A percentile compares a stretch with the other conserved stretches of the same genome.
These are phyloP conservation scores for Capsicum baccatum DNA, from an alignment of 257 asterid species.

Conservation along the genomic window DNA sequence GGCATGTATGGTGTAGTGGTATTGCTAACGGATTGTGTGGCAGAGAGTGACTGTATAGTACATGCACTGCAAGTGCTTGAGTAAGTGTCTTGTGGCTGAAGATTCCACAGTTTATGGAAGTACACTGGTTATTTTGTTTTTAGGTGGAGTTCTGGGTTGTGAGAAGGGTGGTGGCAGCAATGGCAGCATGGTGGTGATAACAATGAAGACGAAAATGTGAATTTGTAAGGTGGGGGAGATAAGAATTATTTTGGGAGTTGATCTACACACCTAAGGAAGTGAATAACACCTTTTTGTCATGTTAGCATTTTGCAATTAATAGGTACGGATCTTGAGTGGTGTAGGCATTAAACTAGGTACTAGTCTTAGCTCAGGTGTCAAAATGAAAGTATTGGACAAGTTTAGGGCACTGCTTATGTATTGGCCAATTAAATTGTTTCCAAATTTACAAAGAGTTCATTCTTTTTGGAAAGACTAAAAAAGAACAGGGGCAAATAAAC, in stretches of 20 bases:
- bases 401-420: neutral
- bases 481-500: neutral
- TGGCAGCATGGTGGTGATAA: neutral
- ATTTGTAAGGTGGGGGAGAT: neutral
- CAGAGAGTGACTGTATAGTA: neutral
- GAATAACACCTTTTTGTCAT: neutral
- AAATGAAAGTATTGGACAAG: neutral
- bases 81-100: neutral
- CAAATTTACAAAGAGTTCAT: neutral
- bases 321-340: neutral
- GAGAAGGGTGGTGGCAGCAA: neutral
- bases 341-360: neutral
- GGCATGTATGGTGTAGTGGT: neutral
- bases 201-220: neutral
- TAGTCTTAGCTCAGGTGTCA: neutral
- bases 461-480: neutral
- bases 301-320: neutral
- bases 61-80: neutral
- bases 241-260: neutral
- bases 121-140: neutral
- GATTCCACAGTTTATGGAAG: neutral
- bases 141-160: neutral
- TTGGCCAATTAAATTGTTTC: constrained; percentile 6
- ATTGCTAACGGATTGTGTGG: constrained; percentile 1
- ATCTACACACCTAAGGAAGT: neutral